phyloP scores from a whole-genome alignment of 345 rosid genomes.

The Aegle marmelos region DNA sequence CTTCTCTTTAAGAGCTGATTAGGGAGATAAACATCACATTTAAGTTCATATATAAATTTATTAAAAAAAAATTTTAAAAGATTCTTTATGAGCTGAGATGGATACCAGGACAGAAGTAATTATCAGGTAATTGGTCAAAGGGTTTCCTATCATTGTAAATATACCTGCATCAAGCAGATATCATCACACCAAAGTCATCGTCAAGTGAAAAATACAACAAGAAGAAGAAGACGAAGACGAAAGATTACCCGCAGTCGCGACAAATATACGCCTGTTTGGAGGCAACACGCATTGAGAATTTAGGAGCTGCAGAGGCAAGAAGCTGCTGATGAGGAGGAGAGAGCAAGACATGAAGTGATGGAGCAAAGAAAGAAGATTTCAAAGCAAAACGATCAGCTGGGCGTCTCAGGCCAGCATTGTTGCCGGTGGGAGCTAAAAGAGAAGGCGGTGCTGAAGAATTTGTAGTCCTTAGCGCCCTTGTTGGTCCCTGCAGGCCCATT shows the following conservation, averaged over 20 bases:
- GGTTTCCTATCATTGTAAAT: slow-evolving; percentile 89
- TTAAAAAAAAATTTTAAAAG: background rate
- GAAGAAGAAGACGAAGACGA: background rate
- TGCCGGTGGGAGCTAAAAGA: slow-evolving; percentile 32
- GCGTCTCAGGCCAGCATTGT: slow-evolving; percentile 32
- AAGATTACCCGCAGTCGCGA: slow-evolving; percentile 84
- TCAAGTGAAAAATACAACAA: no score
- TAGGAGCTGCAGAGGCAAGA: slow-evolving; percentile 41
- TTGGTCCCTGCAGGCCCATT: slow-evolving; percentile 44
- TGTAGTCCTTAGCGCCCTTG: slow-evolving; percentile 16
- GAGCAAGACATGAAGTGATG: slow-evolving; percentile 44
- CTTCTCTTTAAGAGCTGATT: background rate
- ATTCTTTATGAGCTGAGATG: background rate
- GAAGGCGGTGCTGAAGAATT: slow-evolving; percentile 20
- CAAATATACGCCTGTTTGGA: slow-evolving; percentile 87
- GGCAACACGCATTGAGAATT: slow-evolving; percentile 73
- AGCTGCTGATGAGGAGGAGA: slow-evolving; percentile 27
- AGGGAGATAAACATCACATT: background rate
- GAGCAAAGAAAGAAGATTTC: slow-evolving; percentile 57
- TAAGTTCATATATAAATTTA: background rate
- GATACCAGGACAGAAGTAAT: slow-evolving; percentile 80
- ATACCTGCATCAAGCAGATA: slow-evolving; percentile 45
- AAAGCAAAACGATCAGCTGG: slow-evolving; percentile 38
- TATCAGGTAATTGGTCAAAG: slow-evolving; percentile 74
- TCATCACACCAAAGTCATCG: background rate